A percentile compares a stretch with the other conserved stretches of the same genome.
These are phyloP conservation scores for Pseudoneurospora amorphoporcata DNA, from an alignment of 495 filamentous ascomycete species.

Conservation along the genomic window DNA sequence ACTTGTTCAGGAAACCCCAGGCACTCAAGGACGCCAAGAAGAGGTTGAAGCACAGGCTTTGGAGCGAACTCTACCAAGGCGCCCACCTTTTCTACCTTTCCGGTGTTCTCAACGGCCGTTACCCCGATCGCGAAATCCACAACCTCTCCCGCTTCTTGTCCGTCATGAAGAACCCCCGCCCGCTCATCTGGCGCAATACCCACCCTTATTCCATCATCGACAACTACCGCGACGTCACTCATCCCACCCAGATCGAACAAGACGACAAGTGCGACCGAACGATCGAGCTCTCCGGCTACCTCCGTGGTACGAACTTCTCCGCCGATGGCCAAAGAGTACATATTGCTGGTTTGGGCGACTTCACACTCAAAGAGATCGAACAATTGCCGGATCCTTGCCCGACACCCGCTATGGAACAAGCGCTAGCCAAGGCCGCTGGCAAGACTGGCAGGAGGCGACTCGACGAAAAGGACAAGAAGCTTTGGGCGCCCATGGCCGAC, in stretches of 20 bases:
- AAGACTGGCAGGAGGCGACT: constrained; percentile 65
- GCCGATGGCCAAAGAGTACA: constrained; percentile 80
- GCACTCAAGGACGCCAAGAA: constrained; percentile 87
- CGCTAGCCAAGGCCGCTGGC: constrained; percentile 66
- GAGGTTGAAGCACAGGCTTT: constrained; percentile 86
- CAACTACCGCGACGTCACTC: constrained; percentile 87
- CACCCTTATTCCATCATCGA: constrained; percentile 92
- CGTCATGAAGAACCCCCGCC: constrained; percentile 97
- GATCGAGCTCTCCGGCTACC: constrained; percentile 84
- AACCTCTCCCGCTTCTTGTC: constrained; percentile 90
- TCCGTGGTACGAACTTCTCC: constrained; percentile 92
- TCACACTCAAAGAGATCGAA: constrained; percentile 75
- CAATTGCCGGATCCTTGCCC: constrained; percentile 88
- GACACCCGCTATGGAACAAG: constrained; percentile 82
- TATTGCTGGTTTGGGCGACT: constrained; percentile 89
- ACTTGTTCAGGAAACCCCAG: constrained; percentile 88
- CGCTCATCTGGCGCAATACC: constrained; percentile 90
- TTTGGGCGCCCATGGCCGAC: constrained; percentile 97
- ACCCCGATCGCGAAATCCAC: constrained; percentile 93
- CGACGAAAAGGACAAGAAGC: constrained; percentile 89
- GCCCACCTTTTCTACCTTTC: constrained; percentile 95
- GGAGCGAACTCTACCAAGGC: constrained; percentile 92
- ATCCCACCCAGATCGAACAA: constrained; percentile 79
- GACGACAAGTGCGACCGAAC: constrained; percentile 82
- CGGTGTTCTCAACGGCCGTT: constrained; percentile 89